Percentiles rank a stretch among this genome's conserved stretches.
phyloP scores from a whole-genome alignment of 2,329 filamentous ascomycete species.

The Neocucurbitaria cava region DNA sequence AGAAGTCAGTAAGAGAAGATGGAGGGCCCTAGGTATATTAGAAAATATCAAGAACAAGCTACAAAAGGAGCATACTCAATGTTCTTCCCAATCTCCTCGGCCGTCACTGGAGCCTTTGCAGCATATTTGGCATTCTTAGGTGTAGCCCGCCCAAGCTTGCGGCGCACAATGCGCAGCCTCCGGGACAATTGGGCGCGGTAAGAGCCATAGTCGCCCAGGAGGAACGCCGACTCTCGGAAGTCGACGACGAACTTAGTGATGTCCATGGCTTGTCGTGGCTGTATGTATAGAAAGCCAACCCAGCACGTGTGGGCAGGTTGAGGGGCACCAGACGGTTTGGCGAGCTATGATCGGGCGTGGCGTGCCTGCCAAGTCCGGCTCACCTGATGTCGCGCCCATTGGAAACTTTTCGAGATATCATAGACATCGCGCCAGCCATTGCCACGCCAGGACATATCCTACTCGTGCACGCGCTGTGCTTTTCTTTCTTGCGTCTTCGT shows the following conservation, averaged over 20 bases:
- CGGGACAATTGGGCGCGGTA: slow-evolving; percentile 83
- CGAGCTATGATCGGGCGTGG: too few species aligned
- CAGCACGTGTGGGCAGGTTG: slow-evolving; percentile 19
- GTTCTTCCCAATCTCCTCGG: slow-evolving; percentile 76
- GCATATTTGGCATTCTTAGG: slow-evolving; percentile 87
- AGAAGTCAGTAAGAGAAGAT: slow-evolving; percentile 79
- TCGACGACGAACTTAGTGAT: slow-evolving; percentile 85
- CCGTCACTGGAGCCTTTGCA: slow-evolving; percentile 72
- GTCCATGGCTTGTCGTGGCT: slow-evolving; percentile 68
- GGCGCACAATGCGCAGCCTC: slow-evolving; percentile 81
- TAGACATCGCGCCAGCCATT: slow-evolving; percentile 16
- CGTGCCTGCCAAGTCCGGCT: slow-evolving; percentile 17
- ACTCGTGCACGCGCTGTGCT: slow-evolving; percentile 8
- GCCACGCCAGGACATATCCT: slow-evolving; percentile 14
- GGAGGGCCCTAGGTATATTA: slow-evolving; percentile 31
- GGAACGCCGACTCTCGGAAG: slow-evolving; percentile 80
- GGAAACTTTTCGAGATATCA: slow-evolving; percentile 34
- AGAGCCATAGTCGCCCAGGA: slow-evolving; percentile 86
- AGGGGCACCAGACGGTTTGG: slow-evolving; percentile 30
- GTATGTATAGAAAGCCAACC: slow-evolving; percentile 2
- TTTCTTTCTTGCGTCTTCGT: slow-evolving; percentile 1
- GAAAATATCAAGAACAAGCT: background rate
- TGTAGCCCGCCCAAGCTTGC: slow-evolving; percentile 83
- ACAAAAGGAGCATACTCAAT: slow-evolving; percentile 67
- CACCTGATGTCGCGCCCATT: slow-evolving; percentile 23